Evolutionary conservation across 73 alveolate species (phyloP).

Genomic region (Symbiodinium natans): DNA sequence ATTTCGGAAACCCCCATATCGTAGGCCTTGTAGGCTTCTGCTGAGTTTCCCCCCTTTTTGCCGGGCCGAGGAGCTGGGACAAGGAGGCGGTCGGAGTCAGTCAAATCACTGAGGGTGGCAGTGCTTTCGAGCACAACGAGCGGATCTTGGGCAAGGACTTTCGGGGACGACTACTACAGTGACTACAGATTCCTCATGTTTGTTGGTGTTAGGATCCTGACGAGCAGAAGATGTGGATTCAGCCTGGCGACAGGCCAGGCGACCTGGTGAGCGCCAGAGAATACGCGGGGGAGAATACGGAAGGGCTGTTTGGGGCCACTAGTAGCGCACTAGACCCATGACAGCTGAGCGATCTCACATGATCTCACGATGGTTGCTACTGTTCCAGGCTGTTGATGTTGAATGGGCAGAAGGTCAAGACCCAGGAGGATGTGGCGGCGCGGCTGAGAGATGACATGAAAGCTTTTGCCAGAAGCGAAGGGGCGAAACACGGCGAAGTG

Average conservation of each 20-base stretch:
- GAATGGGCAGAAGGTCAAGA: conserved; percentile 34
- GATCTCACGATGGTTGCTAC: background rate
- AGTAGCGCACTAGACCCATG: too few species aligned
- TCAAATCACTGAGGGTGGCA: conserved; percentile 62
- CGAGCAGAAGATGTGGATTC: conserved; percentile 61
- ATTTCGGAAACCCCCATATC: too few species aligned
- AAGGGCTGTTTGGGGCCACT: too few species aligned
- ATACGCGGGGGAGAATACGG: too few species aligned
- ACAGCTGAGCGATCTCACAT: too few species aligned
- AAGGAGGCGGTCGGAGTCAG: conserved; percentile 77
- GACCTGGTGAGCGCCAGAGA: too few species aligned
- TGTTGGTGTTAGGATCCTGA: background rate
- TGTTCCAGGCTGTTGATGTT: conserved; percentile 42
- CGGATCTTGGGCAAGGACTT: conserved; percentile 9
- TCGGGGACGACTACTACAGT: background rate
- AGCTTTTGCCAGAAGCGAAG: too few species aligned
- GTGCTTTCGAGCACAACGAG: conserved; percentile 71
- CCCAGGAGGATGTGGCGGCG: conserved; percentile 65
- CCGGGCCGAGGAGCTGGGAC: conserved; percentile 38
- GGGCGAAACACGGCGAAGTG: too few species aligned
- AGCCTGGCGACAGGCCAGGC: conserved; percentile 83
- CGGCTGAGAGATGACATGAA: conserved; percentile 22
- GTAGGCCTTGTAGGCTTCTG: too few species aligned
- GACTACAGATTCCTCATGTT: background rate
- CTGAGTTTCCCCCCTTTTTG: background rate